Evolutionary conservation across 768 basidiomycete genomes (phyloP).

Genomic region (Hygrophorus russula): DNA sequence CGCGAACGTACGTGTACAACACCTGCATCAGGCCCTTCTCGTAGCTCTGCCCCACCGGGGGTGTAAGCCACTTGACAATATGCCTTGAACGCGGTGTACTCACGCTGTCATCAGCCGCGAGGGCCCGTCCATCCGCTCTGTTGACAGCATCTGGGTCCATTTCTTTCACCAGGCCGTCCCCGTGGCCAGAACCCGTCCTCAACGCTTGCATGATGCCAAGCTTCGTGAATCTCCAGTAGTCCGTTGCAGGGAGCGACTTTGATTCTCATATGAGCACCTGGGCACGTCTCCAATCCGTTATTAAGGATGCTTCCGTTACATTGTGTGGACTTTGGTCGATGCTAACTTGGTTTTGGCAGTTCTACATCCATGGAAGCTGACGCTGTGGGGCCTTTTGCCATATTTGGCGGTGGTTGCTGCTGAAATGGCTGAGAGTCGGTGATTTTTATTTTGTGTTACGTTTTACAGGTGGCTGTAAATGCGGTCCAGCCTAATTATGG

Average conservation of each 20-base stretch:
- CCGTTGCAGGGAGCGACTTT: too few relatives aligned
- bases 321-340: too few relatives aligned
- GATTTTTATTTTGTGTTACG: too few relatives aligned
- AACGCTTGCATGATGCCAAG: slow-evolving; percentile 56
- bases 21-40: slow-evolving; percentile 71
- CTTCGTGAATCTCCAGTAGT: slow-evolving; percentile 80
- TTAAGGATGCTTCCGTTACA: too few relatives aligned
- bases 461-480: too few relatives aligned
- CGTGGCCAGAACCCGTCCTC: slow-evolving; percentile 32
- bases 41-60: slow-evolving; percentile 41
- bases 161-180: slow-evolving; percentile 45
- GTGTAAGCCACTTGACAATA: not conserved
- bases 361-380: slow-evolving; percentile 4
- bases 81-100: slow-evolving; percentile 14
- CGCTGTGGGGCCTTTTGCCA: slow-evolving; percentile 3
- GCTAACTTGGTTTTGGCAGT: slow-evolving; percentile 3
- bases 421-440: too few relatives aligned
- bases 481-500: too few relatives aligned
- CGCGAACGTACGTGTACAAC: slow-evolving; percentile 72
- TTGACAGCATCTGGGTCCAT: slow-evolving; percentile 79
- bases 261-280: too few relatives aligned
- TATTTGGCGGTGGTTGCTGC: slow-evolving; percentile 6
- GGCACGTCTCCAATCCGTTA: too few relatives aligned
- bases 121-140: slow-evolving; percentile 40
- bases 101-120: slow-evolving; percentile 75